phyloP scores from a whole-genome alignment of 2,329 filamentous ascomycete species.

The Ophiocordyceps sinensis region DNA sequence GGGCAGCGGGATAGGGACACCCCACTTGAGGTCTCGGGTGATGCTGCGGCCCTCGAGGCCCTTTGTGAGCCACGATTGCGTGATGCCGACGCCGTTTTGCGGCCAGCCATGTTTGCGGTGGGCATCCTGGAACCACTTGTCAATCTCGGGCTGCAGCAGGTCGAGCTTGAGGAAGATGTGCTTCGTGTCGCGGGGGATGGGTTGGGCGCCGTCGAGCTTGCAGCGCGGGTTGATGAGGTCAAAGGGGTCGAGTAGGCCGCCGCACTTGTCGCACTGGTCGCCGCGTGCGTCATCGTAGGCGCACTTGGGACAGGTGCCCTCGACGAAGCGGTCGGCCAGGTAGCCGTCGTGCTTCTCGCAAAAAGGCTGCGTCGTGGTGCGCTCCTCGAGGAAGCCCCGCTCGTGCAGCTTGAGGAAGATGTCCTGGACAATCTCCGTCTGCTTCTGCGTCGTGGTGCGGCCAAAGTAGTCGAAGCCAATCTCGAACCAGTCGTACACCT shows the following conservation, averaged over 20 bases:
- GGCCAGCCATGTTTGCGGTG: slow-evolving; percentile 66
- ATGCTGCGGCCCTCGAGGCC: slow-evolving; percentile 79
- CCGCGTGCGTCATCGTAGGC: slow-evolving; percentile 56
- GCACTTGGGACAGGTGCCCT: slow-evolving; percentile 65
- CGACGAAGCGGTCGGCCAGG: slow-evolving; percentile 75
- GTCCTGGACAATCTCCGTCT: slow-evolving; percentile 84
- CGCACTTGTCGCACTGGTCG: slow-evolving; percentile 65
- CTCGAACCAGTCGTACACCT: slow-evolving; percentile 92
- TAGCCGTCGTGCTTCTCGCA: slow-evolving; percentile 67
- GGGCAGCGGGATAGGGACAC: slow-evolving; percentile 39
- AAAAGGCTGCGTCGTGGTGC: slow-evolving; percentile 78
- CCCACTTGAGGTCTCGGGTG: slow-evolving; percentile 87
- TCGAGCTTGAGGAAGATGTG: slow-evolving; percentile 85
- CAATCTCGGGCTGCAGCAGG: slow-evolving; percentile 62
- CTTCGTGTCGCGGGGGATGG: slow-evolving; percentile 68
- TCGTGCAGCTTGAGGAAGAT: slow-evolving; percentile 81
- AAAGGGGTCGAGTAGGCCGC: slow-evolving; percentile 55
- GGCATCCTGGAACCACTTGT: slow-evolving; percentile 62
- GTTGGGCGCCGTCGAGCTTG: slow-evolving; percentile 77
- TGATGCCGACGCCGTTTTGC: slow-evolving; percentile 60
- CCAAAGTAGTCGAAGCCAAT: slow-evolving; percentile 93
- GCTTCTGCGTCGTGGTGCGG: slow-evolving; percentile 74
- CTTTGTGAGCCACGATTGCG: slow-evolving; percentile 67
- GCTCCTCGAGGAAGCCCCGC: slow-evolving; percentile 79
- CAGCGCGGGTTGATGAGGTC: slow-evolving; percentile 75